Evolutionary conservation across 1,284 basidiomycete genomes (phyloP).

Genomic region (Cryptococcus sp.): DNA sequence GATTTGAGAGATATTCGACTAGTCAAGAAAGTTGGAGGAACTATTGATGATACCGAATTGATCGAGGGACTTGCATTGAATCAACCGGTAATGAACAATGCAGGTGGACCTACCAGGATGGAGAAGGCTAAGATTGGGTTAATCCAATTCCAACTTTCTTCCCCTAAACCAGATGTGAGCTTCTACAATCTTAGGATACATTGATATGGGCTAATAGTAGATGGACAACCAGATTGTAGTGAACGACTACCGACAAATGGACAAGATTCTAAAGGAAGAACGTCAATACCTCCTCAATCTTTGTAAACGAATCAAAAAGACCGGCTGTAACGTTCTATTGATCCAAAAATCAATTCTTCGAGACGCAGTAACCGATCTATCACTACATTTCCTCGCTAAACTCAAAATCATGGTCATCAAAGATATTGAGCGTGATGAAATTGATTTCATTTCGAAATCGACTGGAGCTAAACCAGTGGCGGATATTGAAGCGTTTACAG

Average conservation of each 20-base stretch:
- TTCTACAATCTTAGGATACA: neutral
- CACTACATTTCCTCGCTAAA: constrained; percentile 97
- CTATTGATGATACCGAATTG: constrained; percentile 97
- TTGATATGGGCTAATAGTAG: constrained; percentile 51
- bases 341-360: constrained; percentile 99
- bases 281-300: constrained; percentile 93
- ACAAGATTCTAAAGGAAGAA: constrained; percentile 99
- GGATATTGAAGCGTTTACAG: constrained; percentile 97
- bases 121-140: constrained; percentile 99
- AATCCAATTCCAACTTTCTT: constrained; percentile 96
- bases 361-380: constrained; percentile 96
- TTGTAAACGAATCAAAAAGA: constrained; percentile 99
- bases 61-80: constrained; percentile 94
- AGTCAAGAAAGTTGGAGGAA: constrained; percentile 98
- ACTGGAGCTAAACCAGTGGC: constrained; percentile 94
- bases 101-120: constrained; percentile 89
- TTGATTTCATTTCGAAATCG: constrained; percentile 94
- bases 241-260: constrained; percentile 99
- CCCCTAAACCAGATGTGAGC: constrained; percentile 94
- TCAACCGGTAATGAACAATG: constrained; percentile 85
- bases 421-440: constrained; percentile 98
- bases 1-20: constrained; percentile 94
- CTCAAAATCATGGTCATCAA: constrained; percentile 97
- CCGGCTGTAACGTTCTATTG: constrained; percentile 96
- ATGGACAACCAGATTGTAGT: constrained; percentile 99